Conservation (phyloP, 2,329 filamentous ascomycete species). For the Aspergillus ochraceus region DNA sequence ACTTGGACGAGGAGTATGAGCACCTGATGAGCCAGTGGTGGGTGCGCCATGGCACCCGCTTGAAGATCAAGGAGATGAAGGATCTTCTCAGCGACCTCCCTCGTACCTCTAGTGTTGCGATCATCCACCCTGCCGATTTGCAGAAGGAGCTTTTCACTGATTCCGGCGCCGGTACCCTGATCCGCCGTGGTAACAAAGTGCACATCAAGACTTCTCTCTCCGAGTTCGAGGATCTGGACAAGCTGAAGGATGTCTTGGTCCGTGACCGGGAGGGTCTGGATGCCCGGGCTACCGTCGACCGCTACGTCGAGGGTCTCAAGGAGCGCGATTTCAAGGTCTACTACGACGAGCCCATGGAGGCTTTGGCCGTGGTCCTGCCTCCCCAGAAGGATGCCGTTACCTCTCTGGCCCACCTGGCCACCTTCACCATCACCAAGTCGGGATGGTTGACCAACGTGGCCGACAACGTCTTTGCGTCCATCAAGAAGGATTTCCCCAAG, state of each 20-base stretch:
- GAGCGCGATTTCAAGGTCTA: slow-evolving; percentile 85
- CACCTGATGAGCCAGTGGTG: slow-evolving; percentile 89
- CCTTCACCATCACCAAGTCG: slow-evolving; percentile 88
- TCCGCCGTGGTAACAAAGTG: slow-evolving; percentile 88
- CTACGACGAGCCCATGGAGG: slow-evolving; percentile 92
- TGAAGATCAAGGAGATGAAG: slow-evolving; percentile 98
- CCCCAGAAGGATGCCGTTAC: slow-evolving; percentile 57
- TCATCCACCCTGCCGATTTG: slow-evolving; percentile 92
- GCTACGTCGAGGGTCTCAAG: slow-evolving; percentile 77
- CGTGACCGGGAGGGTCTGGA: slow-evolving; percentile 80
- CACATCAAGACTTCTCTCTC: slow-evolving; percentile 69
- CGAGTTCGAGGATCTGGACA: slow-evolving; percentile 73
- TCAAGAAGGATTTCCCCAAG: slow-evolving; percentile 90
- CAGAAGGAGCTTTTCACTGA: slow-evolving; percentile 98
- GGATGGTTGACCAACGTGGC: slow-evolving; percentile 94
- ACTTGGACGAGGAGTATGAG: slow-evolving; percentile 94
- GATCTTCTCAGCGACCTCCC: slow-evolving; percentile 86
- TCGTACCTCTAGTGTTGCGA: slow-evolving; percentile 89
- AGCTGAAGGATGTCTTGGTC: slow-evolving; percentile 78
- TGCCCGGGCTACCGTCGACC: slow-evolving; percentile 78
- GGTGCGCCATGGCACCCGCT: slow-evolving; percentile 89
- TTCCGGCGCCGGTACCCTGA: slow-evolving; percentile 88
- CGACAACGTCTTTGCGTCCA: slow-evolving; percentile 89
- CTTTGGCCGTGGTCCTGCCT: slow-evolving; percentile 83
- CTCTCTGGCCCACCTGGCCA: slow-evolving; percentile 77